phyloP scores from a whole-genome alignment of 2,329 filamentous ascomycete genomes.

The Byssoonygena ceratinophila region DNA sequence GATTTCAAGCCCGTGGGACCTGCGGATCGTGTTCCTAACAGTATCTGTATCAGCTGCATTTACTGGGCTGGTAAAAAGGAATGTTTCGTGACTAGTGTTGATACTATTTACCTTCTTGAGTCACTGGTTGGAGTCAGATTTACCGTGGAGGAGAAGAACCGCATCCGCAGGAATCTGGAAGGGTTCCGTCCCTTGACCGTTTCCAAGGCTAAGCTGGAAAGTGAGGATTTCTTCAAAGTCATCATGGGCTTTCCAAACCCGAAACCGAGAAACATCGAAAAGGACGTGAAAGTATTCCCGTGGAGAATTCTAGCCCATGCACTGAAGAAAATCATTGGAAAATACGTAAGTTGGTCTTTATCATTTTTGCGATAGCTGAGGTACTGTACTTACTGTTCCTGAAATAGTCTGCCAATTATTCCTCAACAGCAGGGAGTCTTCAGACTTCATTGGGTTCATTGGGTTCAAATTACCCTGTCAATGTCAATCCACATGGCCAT shows the following conservation, averaged over 20 bases:
- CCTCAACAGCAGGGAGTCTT: slow-evolving; percentile 49
- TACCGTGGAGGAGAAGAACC: slow-evolving; percentile 95
- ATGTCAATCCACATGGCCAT: slow-evolving; percentile 39
- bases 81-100: slow-evolving; percentile 90
- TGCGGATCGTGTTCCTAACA: slow-evolving; percentile 69
- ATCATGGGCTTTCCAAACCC: slow-evolving; percentile 96
- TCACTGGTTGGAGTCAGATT: slow-evolving; percentile 78
- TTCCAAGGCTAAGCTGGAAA: slow-evolving; percentile 83
- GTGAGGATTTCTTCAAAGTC: slow-evolving; percentile 95
- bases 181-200: slow-evolving; percentile 88
- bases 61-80: slow-evolving; percentile 88
- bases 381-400: slow-evolving; percentile 17
- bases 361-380: slow-evolving; percentile 19
- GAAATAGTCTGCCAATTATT: slow-evolving; percentile 54
- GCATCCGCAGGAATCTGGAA: slow-evolving; percentile 89
- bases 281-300: slow-evolving; percentile 96
- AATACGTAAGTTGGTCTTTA: slow-evolving; percentile 58
- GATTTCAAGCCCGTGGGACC: slow-evolving; percentile 68
- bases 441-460: slow-evolving; percentile 31
- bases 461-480: slow-evolving; percentile 31
- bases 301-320: slow-evolving; percentile 84
- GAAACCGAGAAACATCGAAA: slow-evolving; percentile 95
- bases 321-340: slow-evolving; percentile 95
- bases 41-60: slow-evolving; percentile 94
- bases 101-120: slow-evolving; percentile 91